Evolutionary conservation across 371 early-diverging fungal genomes (phyloP).

Genomic region (Syncephalastrum monosporum): DNA sequence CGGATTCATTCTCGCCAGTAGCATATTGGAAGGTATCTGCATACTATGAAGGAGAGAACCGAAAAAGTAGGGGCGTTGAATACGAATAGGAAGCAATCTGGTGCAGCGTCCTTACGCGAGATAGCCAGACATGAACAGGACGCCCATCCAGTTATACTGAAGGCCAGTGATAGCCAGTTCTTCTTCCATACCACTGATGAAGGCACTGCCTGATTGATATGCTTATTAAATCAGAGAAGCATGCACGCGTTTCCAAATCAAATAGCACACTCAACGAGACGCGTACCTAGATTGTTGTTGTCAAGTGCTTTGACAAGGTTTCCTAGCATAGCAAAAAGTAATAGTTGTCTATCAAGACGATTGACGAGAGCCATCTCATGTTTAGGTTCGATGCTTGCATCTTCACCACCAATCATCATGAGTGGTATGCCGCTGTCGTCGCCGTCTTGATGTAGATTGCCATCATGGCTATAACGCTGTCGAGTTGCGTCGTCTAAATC

Average conservation of each 20-base stretch:
- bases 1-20: constrained; percentile 54
- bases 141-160: constrained; percentile 49
- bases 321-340: constrained; percentile 47
- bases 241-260: background rate
- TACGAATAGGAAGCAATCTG: background rate
- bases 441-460: background rate
- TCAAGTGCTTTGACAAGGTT: constrained; percentile 44
- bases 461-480: background rate
- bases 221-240: background rate
- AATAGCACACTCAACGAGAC: too few species aligned
- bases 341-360: constrained; percentile 34
- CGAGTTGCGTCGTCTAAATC: background rate
- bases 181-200: constrained; percentile 55
- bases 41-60: constrained; percentile 23
- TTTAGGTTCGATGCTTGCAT: constrained; percentile 10
- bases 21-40: constrained; percentile 63
- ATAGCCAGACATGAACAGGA: constrained; percentile 43
- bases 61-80: background rate
- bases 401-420: background rate
- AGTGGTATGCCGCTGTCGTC: too few species aligned
- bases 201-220: constrained; percentile 33
- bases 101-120: constrained; percentile 24
- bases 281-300: constrained; percentile 38
- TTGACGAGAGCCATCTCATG: constrained; percentile 29
- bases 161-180: constrained; percentile 34